Conservation (phyloP, 148 eudicot species). For the Talinum fruticosum region DNA sequence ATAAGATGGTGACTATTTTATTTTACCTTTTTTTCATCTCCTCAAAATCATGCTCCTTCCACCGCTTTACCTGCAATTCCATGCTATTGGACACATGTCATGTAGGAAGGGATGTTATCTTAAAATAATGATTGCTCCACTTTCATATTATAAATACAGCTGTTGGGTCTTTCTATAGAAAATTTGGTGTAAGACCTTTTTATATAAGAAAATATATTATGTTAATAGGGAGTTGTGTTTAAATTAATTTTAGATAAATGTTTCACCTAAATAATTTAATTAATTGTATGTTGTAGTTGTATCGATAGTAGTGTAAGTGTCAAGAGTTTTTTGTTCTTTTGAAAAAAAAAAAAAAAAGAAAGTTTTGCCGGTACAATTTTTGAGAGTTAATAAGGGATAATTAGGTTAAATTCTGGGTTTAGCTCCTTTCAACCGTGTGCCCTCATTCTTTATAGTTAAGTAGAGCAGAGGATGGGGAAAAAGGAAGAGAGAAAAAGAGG, state of each 20-base stretch:
- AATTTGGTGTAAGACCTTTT: not conserved
- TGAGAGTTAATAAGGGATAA: too few relatives aligned
- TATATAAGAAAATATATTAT: too few relatives aligned
- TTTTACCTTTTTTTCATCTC: not conserved
- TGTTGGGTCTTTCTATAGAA: not conserved
- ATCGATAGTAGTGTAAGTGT: too few relatives aligned
- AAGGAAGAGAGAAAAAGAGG: not conserved
- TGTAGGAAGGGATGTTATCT: not conserved
- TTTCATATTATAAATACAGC: not conserved
- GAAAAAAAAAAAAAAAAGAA: too few relatives aligned
- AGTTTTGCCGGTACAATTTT: too few relatives aligned
- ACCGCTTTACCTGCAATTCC: not conserved
- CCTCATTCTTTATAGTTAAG: too few relatives aligned
- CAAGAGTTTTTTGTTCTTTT: too few relatives aligned
- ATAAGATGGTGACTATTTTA: slow-evolving; percentile 1
- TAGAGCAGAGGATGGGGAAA: not conserved
- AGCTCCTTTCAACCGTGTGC: not conserved
- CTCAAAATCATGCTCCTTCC: not conserved
- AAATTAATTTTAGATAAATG: too few relatives aligned
- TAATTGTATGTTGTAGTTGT: too few relatives aligned
- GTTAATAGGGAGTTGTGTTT: too few relatives aligned
- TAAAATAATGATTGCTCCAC: not conserved
- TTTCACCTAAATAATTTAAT: too few relatives aligned
- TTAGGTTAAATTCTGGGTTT: too few relatives aligned
- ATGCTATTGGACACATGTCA: slow-evolving; percentile 1